Percentiles rank a stretch among this genome's conserved stretches.
Evolutionary conservation across 805 yeast species (phyloP).

Genomic region (Monosporozyma solicola): DNA sequence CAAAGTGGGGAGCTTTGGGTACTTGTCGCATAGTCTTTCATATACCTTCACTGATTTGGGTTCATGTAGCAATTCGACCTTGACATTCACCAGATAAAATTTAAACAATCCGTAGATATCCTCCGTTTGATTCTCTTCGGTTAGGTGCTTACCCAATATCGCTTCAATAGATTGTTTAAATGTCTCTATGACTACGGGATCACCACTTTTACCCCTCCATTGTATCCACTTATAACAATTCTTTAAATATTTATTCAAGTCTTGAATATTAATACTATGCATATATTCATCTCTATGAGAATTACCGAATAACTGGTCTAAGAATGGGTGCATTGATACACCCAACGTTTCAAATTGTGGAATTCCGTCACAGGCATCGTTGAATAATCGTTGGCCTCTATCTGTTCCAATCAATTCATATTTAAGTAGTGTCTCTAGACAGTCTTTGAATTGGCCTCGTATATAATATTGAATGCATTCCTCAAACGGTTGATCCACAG

Average conservation of each 20-base stretch:
- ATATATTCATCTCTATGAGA: neutral
- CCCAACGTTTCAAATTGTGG: constrained; percentile 10
- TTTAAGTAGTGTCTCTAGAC: constrained; percentile 16
- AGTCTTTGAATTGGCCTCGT: constrained; percentile 14
- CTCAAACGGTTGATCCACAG: neutral
- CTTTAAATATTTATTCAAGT: neutral
- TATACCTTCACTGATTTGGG: neutral
- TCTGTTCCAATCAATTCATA: constrained; percentile 10
- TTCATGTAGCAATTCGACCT: neutral
- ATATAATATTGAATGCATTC: constrained; percentile 17
- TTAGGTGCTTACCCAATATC: neutral
- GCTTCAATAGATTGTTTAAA: neutral
- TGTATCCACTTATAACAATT: neutral
- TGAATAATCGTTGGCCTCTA: constrained; percentile 9
- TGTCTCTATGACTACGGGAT: neutral
- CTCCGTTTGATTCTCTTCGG: neutral
- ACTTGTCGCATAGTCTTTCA: neutral
- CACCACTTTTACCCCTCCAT: neutral
- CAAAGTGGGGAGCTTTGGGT: neutral
- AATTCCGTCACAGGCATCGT: constrained; percentile 12
- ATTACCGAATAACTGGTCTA: neutral
- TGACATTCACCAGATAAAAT: neutral
- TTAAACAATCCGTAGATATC: neutral
- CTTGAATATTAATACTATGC: neutral
- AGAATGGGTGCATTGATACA: constrained; percentile 1